A percentile compares a stretch with the other conserved stretches of the same genome.
phyloP scores from a whole-genome alignment of 805 yeast species.

The Nakazawaea wyomingensis region DNA sequence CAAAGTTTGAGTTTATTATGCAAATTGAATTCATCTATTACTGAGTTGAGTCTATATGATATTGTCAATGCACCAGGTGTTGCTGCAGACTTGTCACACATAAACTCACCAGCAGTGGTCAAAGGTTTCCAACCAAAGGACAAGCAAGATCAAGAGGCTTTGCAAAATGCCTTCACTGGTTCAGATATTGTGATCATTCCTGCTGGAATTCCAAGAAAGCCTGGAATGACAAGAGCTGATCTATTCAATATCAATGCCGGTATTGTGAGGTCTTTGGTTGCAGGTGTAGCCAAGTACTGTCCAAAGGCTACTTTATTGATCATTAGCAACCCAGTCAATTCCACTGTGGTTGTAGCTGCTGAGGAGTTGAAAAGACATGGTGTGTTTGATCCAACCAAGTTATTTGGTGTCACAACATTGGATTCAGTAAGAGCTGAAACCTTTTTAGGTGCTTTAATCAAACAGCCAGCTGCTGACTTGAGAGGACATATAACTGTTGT shows the following conservation, averaged over 20 bases:
- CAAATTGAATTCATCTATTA: slow-evolving; percentile 40
- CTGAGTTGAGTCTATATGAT: slow-evolving; percentile 45
- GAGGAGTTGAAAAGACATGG: slow-evolving; percentile 48
- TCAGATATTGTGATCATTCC: slow-evolving; percentile 49
- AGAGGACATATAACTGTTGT: slow-evolving; percentile 44
- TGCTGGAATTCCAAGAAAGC: slow-evolving; percentile 91
- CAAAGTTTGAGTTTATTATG: slow-evolving; percentile 50
- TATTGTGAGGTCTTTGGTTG: slow-evolving; percentile 88
- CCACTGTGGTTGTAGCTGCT: slow-evolving; percentile 57
- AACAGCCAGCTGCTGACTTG: slow-evolving; percentile 21
- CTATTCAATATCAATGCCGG: slow-evolving; percentile 80
- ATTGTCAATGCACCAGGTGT: slow-evolving; percentile 54
- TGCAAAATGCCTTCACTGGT: slow-evolving; percentile 38
- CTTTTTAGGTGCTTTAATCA: slow-evolving; percentile 33
- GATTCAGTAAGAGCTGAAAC: slow-evolving; percentile 54
- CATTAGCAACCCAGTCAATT: slow-evolving; percentile 57
- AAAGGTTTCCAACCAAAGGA: slow-evolving; percentile 22
- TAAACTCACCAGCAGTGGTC: slow-evolving; percentile 24
- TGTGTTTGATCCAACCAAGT: slow-evolving; percentile 45
- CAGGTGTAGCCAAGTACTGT: slow-evolving; percentile 68
- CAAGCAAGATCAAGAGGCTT: slow-evolving; percentile 29
- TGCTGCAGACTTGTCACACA: slow-evolving; percentile 50
- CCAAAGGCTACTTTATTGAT: slow-evolving; percentile 52
- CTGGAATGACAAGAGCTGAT: slow-evolving; percentile 93
- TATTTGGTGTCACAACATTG: slow-evolving; percentile 57